Conservation (phyloP, 1,139 yeast genomes). For the Diutina mesorugosa region DNA sequence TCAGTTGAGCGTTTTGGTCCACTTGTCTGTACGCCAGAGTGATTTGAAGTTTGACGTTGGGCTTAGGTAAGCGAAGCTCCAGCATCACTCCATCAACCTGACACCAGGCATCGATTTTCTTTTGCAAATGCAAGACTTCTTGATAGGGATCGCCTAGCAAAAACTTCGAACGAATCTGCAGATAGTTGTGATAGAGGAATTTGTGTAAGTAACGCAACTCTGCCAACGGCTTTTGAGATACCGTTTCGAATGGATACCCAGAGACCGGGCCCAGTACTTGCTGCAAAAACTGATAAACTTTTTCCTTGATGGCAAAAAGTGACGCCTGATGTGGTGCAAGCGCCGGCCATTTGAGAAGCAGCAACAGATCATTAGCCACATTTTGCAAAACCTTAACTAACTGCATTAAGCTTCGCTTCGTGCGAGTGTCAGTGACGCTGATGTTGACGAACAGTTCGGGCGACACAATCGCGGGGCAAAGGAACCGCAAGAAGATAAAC, state of each 20-base stretch:
- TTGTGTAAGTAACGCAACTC: slow-evolving; percentile 51
- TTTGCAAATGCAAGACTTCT: slow-evolving; percentile 12
- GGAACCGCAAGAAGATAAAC: slow-evolving; percentile 68
- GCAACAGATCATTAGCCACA: slow-evolving; percentile 68
- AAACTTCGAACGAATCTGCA: slow-evolving; percentile 33
- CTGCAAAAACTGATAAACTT: slow-evolving; percentile 34
- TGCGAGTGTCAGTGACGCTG: slow-evolving; percentile 29
- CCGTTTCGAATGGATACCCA: slow-evolving; percentile 18
- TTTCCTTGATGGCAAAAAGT: slow-evolving; percentile 28
- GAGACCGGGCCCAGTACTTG: slow-evolving; percentile 7
- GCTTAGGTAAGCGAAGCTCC: slow-evolving; percentile 27
- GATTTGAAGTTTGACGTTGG: slow-evolving; percentile 37
- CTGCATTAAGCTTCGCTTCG: slow-evolving; percentile 65
- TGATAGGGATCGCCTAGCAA: slow-evolving; percentile 14
- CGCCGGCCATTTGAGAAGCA: slow-evolving; percentile 48
- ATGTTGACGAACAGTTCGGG: slow-evolving; percentile 58
- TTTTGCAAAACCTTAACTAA: slow-evolving; percentile 80
- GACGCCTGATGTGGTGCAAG: slow-evolving; percentile 28
- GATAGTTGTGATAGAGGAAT: slow-evolving; percentile 50
- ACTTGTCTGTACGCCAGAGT: slow-evolving; percentile 34
- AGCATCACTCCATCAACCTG: slow-evolving; percentile 18
- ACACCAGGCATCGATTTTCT: slow-evolving; percentile 14
- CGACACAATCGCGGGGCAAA: slow-evolving; percentile 86
- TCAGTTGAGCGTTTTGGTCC: slow-evolving; percentile 28
- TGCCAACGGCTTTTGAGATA: slow-evolving; percentile 18